phyloP scores from a whole-genome alignment of 192 early-diverging fungal species.

The Mortierella hygrophila region DNA sequence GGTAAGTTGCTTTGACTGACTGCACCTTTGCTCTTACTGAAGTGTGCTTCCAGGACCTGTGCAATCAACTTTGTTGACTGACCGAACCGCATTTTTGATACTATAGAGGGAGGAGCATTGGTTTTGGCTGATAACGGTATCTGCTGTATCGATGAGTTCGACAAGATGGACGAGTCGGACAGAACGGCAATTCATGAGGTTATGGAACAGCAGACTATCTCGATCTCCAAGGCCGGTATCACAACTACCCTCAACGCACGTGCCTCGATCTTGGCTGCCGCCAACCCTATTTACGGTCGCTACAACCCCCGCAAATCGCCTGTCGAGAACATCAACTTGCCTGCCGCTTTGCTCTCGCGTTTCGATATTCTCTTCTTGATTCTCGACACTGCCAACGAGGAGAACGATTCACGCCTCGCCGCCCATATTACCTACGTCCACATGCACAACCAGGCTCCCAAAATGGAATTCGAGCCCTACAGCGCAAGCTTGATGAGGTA shows the following conservation, averaged over 20 bases:
- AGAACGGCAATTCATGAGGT: conserved; percentile 99
- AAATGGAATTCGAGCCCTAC: conserved; percentile 69
- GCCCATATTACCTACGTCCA: conserved; percentile 96
- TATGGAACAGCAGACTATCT: conserved; percentile 99
- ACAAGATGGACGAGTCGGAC: conserved; percentile 99
- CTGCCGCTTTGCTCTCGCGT: conserved; percentile 92
- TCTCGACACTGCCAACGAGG: conserved; percentile 85
- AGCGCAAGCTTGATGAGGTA: conserved; percentile 84
- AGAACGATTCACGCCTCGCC: conserved; percentile 84
- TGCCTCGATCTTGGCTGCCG: conserved; percentile 94
- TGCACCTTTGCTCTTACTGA: not conserved
- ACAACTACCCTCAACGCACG: conserved; percentile 97
- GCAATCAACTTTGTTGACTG: not conserved
- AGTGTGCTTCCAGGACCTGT: not conserved
- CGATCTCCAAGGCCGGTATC: conserved; percentile 98
- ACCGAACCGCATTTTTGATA: not conserved
- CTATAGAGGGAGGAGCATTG: conserved; percentile 91
- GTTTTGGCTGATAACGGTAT: conserved; percentile 98
- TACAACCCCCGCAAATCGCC: conserved; percentile 92
- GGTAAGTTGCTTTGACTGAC: conserved; percentile 38
- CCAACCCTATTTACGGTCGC: conserved; percentile 96
- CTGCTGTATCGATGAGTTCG: conserved; percentile 99
- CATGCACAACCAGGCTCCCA: conserved; percentile 83
- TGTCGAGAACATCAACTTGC: conserved; percentile 97
- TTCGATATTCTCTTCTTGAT: conserved; percentile 95